Evolutionary conservation across 2,329 filamentous ascomycete species (phyloP).

Genomic region (Venturia aucupariae): DNA sequence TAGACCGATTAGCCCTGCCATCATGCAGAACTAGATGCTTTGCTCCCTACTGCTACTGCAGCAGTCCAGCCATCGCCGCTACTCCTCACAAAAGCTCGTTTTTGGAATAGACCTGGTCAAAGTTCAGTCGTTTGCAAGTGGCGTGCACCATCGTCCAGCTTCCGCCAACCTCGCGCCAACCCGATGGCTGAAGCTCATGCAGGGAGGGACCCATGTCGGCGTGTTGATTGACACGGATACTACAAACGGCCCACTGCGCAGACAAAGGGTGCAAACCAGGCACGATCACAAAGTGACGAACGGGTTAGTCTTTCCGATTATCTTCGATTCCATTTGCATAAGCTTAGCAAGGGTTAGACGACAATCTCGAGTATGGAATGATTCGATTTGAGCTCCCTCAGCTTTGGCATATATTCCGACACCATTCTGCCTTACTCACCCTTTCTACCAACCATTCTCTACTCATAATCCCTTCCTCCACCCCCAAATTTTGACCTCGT

Average conservation of each 20-base stretch:
- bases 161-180: constrained; percentile 8
- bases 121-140: constrained; percentile 2
- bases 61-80: background rate
- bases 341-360: constrained; percentile 3
- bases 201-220: constrained; percentile 1
- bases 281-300: constrained; percentile 9
- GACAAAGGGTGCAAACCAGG: constrained; percentile 5
- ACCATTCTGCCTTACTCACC: background rate
- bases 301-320: background rate
- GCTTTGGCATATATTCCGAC: background rate
- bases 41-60: background rate
- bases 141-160: constrained; percentile 1
- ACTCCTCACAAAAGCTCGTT: background rate
- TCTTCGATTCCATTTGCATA: constrained; percentile 6
- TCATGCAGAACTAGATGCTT: background rate
- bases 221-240: background rate
- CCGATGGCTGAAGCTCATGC: constrained; percentile 5
- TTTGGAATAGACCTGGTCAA: constrained; percentile 2
- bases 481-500: background rate
- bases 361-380: constrained; percentile 9
- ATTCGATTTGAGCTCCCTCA: background rate
- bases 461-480: background rate
- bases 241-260: background rate
- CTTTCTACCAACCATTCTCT: background rate
- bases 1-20: background rate